These are phyloP conservation scores for Adiantum capillusveneris DNA, from an alignment of 75 land plant species.

Conservation along the genomic window DNA sequence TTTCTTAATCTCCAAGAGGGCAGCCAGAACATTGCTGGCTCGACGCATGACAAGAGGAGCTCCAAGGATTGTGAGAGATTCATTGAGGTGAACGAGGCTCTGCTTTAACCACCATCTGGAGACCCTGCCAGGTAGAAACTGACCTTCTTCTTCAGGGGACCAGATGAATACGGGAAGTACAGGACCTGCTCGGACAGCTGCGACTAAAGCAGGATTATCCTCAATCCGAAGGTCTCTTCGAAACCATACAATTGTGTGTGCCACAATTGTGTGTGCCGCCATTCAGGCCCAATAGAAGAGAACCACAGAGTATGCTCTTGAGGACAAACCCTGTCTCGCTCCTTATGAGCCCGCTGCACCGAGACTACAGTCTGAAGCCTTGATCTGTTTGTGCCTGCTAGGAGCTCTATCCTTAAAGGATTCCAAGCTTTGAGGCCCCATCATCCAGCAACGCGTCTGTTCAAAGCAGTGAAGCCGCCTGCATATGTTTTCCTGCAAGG, in stretches of 20 bases:
- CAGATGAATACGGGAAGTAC: slow-evolving; percentile 58
- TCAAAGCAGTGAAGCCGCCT: no score
- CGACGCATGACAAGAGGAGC: slow-evolving; percentile 40
- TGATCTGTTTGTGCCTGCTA: no score
- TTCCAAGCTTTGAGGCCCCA: no score
- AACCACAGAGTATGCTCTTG: no score
- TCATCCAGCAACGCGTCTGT: no score
- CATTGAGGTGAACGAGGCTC: slow-evolving; percentile 51
- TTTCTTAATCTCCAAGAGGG: slow-evolving; percentile 43
- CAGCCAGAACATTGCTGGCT: slow-evolving; percentile 37
- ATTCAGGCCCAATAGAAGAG: no score
- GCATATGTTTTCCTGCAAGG: no score
- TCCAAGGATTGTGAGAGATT: slow-evolving; percentile 52
- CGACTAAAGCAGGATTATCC: slow-evolving; percentile 91
- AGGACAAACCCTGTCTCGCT: no score
- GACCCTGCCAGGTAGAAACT: slow-evolving; percentile 59
- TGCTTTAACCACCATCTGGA: slow-evolving; percentile 88
- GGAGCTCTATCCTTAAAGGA: no score
- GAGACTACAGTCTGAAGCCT: no score
- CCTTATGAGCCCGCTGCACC: no score
- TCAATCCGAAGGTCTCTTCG: slow-evolving; percentile 91
- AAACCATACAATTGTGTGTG: slow-evolving; percentile 95
- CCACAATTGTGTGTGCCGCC: no score
- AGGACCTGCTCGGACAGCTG: slow-evolving; percentile 71
- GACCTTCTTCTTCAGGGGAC: slow-evolving; percentile 79